Conservation (phyloP, 2,329 filamentous ascomycete genomes). For the Alternaria sp. region DNA sequence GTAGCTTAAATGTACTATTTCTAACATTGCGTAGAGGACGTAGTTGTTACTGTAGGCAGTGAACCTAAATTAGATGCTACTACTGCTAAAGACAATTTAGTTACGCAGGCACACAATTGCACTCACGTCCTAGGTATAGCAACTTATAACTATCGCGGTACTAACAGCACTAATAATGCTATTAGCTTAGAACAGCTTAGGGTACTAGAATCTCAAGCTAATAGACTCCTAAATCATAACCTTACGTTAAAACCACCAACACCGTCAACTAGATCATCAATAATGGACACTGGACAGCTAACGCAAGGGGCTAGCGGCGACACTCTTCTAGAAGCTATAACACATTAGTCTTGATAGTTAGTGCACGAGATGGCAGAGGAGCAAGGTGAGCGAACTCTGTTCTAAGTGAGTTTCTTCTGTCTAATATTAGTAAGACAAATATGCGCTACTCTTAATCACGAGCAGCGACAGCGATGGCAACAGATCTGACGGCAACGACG, state of each 20-base stretch:
- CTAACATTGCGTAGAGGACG: not conserved
- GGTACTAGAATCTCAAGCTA: constrained; percentile 13
- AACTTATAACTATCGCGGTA: not conserved
- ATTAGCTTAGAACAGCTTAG: constrained; percentile 7
- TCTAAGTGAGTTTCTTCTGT: constrained; percentile 10
- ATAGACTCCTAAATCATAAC: constrained; percentile 8
- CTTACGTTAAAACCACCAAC: constrained; percentile 5
- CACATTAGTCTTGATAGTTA: constrained; percentile 13
- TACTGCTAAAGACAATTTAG: not conserved
- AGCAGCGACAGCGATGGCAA: not conserved
- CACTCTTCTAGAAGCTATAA: constrained; percentile 12
- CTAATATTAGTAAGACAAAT: constrained; percentile 12
- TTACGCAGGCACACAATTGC: not conserved
- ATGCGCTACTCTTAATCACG: not conserved
- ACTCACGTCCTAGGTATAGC: not conserved
- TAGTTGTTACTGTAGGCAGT: not conserved
- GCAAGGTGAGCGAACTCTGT: constrained; percentile 15
- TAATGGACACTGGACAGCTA: constrained; percentile 13
- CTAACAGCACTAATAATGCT: constrained; percentile 1
- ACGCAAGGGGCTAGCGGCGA: constrained; percentile 5
- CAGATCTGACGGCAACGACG: not conserved
- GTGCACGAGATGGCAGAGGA: constrained; percentile 10
- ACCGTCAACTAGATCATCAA: constrained; percentile 13
- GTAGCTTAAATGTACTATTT: not conserved
- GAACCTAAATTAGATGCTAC: not conserved